Evolutionary conservation across 1,284 basidiomycete genomes (phyloP).

Genomic region (Porogramme epimiltina): DNA sequence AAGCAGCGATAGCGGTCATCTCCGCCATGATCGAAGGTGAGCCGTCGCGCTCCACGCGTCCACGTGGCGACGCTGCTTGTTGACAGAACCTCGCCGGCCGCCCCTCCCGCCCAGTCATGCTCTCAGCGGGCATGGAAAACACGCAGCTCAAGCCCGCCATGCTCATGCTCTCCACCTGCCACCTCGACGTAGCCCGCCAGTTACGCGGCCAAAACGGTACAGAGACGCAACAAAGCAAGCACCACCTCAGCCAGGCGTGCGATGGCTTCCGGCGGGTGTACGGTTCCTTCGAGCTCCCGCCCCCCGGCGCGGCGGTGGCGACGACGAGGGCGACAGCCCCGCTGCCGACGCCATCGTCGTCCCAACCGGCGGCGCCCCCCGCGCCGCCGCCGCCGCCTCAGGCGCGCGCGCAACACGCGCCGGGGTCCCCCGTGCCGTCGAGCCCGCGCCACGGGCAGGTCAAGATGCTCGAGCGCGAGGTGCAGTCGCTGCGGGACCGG

Average conservation of each 20-base stretch:
- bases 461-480: constrained; percentile 40
- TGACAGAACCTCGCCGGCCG: background rate
- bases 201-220: constrained; percentile 17
- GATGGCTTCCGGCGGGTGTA: constrained; percentile 55
- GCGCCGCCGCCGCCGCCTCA: background rate
- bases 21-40: constrained; percentile 51
- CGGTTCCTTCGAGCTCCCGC: constrained; percentile 31
- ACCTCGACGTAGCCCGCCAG: constrained; percentile 44
- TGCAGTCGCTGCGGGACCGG: constrained; percentile 42
- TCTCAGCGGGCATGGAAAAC: constrained; percentile 35
- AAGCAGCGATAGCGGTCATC: constrained; percentile 46
- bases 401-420: background rate
- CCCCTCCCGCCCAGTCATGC: constrained; percentile 35
- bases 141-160: constrained; percentile 48
- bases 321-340: too few species aligned
- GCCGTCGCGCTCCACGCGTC: background rate
- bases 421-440: background rate
- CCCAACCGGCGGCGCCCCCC: background rate
- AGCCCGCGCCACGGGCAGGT: constrained; percentile 14
- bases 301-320: too few species aligned
- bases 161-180: constrained; percentile 55
- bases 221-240: constrained; percentile 26
- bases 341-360: background rate
- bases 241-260: constrained; percentile 43
- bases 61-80: too few species aligned